Percentiles rank a stretch among this genome's conserved stretches.
These are phyloP conservation scores for Rhexocercosporidium sp. DNA, from an alignment of 2,329 filamentous ascomycete species.

Conservation along the genomic window DNA sequence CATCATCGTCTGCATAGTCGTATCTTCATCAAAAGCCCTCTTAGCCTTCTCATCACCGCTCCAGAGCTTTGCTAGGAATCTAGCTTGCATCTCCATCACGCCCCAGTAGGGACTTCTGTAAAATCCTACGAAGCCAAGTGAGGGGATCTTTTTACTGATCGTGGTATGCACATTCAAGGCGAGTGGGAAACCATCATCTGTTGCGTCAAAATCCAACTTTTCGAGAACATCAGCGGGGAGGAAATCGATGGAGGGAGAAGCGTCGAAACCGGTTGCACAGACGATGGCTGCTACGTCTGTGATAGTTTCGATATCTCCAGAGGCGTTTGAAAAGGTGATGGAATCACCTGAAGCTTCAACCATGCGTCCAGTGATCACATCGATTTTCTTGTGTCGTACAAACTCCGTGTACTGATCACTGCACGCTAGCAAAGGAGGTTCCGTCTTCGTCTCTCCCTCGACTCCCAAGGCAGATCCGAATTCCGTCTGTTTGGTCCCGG, in stretches of 20 bases:
- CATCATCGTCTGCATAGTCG: slow-evolving; percentile 35
- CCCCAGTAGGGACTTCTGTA: slow-evolving; percentile 88
- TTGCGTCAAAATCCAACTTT: slow-evolving; percentile 61
- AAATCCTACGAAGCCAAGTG: slow-evolving; percentile 80
- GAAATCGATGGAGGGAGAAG: slow-evolving; percentile 67
- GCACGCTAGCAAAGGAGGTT: slow-evolving; percentile 70
- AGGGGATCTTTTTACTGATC: slow-evolving; percentile 62
- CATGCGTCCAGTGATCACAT: slow-evolving; percentile 42
- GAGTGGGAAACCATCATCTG: slow-evolving; percentile 56
- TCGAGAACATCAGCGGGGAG: slow-evolving; percentile 61
- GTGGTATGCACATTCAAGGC: slow-evolving; percentile 72
- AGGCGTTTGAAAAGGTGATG: slow-evolving; percentile 43
- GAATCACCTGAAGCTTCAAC: background rate
- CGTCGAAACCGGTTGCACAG: slow-evolving; percentile 77
- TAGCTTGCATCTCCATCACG: slow-evolving; percentile 85
- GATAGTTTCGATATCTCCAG: slow-evolving; percentile 42
- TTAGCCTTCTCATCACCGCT: slow-evolving; percentile 33
- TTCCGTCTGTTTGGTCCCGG: slow-evolving; percentile 61
- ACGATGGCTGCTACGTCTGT: slow-evolving; percentile 69
- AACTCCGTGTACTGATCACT: slow-evolving; percentile 77
- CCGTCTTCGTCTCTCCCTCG: slow-evolving; percentile 34
- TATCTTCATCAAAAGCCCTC: slow-evolving; percentile 36
- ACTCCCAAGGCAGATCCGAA: slow-evolving; percentile 47
- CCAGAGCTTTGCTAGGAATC: slow-evolving; percentile 69
- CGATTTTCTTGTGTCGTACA: slow-evolving; percentile 68